phyloP scores from a whole-genome alignment of 1,284 basidiomycete species.

The Ceratobasidium theobromae region DNA sequence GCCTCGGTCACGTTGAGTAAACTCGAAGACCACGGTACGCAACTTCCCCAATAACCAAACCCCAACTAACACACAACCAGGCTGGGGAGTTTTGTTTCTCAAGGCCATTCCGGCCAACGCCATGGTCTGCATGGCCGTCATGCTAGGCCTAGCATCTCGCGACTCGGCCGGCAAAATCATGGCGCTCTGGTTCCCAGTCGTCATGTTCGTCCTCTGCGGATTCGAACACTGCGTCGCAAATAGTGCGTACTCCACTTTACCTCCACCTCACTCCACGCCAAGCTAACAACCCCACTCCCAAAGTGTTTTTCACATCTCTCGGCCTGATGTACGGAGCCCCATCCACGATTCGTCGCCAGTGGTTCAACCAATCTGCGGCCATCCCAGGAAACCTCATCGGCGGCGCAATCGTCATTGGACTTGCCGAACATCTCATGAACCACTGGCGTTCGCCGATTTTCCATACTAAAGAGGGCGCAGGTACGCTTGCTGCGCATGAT shows the following conservation, averaged over 20 bases:
- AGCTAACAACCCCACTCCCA: neutral
- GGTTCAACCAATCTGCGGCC: slow-evolving; percentile 38
- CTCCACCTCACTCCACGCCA: neutral
- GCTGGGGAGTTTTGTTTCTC: slow-evolving; percentile 37
- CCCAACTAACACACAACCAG: slow-evolving; percentile 25
- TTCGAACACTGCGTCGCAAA: slow-evolving; percentile 37
- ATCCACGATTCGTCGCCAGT: slow-evolving; percentile 35
- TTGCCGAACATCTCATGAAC: slow-evolving; percentile 38
- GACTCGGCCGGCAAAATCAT: slow-evolving; percentile 38
- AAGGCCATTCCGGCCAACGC: slow-evolving; percentile 37
- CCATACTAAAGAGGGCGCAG: neutral
- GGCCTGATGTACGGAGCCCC: slow-evolving; percentile 38
- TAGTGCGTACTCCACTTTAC: neutral
- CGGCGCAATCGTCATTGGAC: slow-evolving; percentile 36
- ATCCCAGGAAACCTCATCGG: slow-evolving; percentile 37
- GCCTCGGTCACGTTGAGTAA: neutral
- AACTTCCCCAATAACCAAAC: neutral
- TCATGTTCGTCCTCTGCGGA: slow-evolving; percentile 32
- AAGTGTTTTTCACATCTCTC: slow-evolving; percentile 38
- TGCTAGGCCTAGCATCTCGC: slow-evolving; percentile 34
- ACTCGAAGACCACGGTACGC: slow-evolving; percentile 14
- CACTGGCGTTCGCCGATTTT: slow-evolving; percentile 35
- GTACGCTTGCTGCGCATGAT: slow-evolving; percentile 32
- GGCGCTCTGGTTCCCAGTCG: slow-evolving; percentile 37
- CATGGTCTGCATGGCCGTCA: slow-evolving; percentile 38